Evolutionary conservation across 140 eudicot genomes (phyloP), one percentile per base, ranked within the genome.

Genomic region (Senecio squalidus): DNA sequence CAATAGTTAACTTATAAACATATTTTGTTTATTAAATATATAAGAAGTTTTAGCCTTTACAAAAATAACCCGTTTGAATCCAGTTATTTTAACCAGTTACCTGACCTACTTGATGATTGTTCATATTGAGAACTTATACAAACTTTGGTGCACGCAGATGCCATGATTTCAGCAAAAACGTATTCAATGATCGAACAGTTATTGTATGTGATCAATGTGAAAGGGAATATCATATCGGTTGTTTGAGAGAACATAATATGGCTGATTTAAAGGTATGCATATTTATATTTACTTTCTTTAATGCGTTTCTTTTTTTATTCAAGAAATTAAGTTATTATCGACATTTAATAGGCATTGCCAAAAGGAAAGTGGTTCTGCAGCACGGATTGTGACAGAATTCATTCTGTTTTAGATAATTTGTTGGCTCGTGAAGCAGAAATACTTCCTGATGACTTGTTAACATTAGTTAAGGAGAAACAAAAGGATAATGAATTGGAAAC

Each of bases 151-250:
- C 25, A 30, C 68, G 66, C 86, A 91, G 98, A 68, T 80, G 82
- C 36, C 84, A 69, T 65, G 96, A 91, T 60, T 91, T 80, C 43
- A 81, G 92, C 76, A 84, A 80, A 73, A 49, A 80, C 36, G 87
- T 83, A 5, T 92, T 92, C 79, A 93, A 89, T 50, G 89, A 95
- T 9, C 86, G 86, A 29, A 92, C 96, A 4, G 96, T 84, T 79
- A 81, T 92, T 17, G 76, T 92, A 26, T 92, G 98, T 60, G 98
- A 92, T 76, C 98, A 88, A 83, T 93, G 99, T 33, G 96, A 88
- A 71, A 93, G 63, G 67, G 99, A 88, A 34, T 88, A 84, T 72
- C 96, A 93, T 72, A 86, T 93, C 69, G 99, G 96, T 57, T 92
- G 98, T 67, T 57, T 92, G 70, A 92, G 84, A 66, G 83, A 79